Conservation (phyloP, 371 early-diverging fungal genomes). For the Mortierella sp. region DNA sequence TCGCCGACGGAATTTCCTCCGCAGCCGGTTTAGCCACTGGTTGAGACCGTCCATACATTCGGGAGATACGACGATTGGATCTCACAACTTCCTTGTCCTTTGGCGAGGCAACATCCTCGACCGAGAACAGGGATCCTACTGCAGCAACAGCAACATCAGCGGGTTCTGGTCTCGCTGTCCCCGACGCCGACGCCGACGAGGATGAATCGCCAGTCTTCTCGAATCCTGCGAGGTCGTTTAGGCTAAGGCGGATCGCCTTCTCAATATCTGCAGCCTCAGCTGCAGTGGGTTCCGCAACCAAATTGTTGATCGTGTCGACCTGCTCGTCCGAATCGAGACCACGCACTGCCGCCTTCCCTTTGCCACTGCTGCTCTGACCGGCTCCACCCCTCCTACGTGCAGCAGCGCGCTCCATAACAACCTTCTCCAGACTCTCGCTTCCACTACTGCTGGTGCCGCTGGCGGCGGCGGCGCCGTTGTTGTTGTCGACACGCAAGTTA, state of each 20-base stretch:
- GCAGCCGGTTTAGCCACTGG: not conserved
- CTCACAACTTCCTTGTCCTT: not conserved
- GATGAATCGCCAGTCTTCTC: conserved; percentile 5
- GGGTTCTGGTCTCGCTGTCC: not conserved
- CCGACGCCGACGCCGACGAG: not conserved
- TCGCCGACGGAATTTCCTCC: not conserved
- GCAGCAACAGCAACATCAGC: not conserved
- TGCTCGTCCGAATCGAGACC: not conserved
- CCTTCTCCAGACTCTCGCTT: not conserved
- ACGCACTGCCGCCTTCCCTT: conserved; percentile 23
- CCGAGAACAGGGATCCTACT: conserved; percentile 4
- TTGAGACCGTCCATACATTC: conserved; percentile 8
- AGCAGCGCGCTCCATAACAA: conserved; percentile 18
- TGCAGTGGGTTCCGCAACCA: not conserved
- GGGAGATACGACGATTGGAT: conserved; percentile 16
- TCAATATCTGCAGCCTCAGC: conserved; percentile 18
- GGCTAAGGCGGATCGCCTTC: conserved; percentile 19
- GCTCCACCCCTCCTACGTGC: conserved; percentile 22
- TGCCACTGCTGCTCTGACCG: conserved; percentile 14
- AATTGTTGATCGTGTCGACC: not conserved
- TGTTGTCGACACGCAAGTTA: not conserved
- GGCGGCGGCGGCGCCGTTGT: not conserved
- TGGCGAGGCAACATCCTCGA: not conserved
- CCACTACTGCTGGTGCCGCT: not conserved
- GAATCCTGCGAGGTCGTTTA: conserved; percentile 1